Base-by-base conservation (phyloP, 164 flowering plant genomes). In the Magnolia changhungtana region DNA sequence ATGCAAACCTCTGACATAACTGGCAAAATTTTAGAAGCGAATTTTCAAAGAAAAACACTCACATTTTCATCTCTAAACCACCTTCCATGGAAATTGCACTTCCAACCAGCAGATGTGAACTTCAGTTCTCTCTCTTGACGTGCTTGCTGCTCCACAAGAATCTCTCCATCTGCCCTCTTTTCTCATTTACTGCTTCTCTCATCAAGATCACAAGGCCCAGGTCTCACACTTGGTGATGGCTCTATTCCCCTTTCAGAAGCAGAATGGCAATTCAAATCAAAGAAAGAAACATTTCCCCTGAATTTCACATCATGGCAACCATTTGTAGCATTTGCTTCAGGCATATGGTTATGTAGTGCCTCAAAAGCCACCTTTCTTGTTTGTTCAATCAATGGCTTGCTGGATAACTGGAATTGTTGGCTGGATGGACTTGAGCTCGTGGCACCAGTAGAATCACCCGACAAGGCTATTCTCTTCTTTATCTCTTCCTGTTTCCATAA, bases 21-120 rank as follows among this genome's bases (percentile, higher is more conserved):
- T 27, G 2, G 29, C 2, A 27, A 27, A 27, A 27, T 27, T 27
- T 27, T 27, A 27, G 29, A 27, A 27, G 29, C 29, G 29, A 27
- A 27, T 27, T 27, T 27, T 27, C 29, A 16, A 21, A 11, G 19
- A 29, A 23, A 67, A 3, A 75, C 50, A 78, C 95, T 86, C 76
- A 91, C 93, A 85, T 87, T 89, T 82, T 89, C 93, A 87, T 91
- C 95, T 78, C 73, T 85, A 77, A 76, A 91, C 95, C 95, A 91
- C 82, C 72, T 85, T 65, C 95, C 95, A 84, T 85, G 80, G 83
- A 88, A 69, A 80, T 88, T 90, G 37, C 89, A 90, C 78, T 87
- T 91, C 95, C 92, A 91, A 29, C 93, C 93, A 2, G 93, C 88
- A 31, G 87, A 84, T 21, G 85, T 91, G 70, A 91, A 91, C 81